Evolutionary conservation across 306 rosid genomes (phyloP).

Genomic region (Hylodesmum podocarpum): DNA sequence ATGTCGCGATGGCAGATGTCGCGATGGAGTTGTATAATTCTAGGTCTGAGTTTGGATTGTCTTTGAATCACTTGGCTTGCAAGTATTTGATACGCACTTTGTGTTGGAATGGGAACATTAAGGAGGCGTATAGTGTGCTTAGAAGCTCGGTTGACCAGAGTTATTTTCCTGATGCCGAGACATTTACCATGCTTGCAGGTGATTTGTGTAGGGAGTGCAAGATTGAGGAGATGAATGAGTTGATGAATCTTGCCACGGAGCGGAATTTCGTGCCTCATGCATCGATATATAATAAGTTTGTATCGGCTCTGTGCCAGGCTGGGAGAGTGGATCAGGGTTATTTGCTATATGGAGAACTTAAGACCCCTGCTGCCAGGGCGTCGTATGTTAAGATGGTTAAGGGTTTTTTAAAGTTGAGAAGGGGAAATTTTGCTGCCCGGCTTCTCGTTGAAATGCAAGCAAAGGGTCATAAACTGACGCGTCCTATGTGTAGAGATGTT

Average conservation of each 20-base stretch:
- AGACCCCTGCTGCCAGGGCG: conserved; percentile 21
- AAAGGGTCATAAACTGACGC: conserved; percentile 45
- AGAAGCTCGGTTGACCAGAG: conserved; percentile 41
- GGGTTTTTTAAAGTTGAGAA: conserved; percentile 45
- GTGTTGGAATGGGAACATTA: conserved; percentile 55
- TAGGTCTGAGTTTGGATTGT: conserved; percentile 54
- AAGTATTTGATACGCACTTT: conserved; percentile 69
- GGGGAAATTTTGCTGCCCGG: conserved; percentile 68
- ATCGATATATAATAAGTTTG: conserved; percentile 42
- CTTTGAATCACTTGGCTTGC: conserved; percentile 59
- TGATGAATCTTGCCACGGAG: conserved; percentile 56
- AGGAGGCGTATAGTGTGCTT: conserved; percentile 54
- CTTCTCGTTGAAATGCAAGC: conserved; percentile 81
- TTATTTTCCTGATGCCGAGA: conserved; percentile 50
- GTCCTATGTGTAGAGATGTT: conserved; percentile 43
- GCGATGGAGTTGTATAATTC: conserved; percentile 59
- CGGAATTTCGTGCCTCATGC: conserved; percentile 41
- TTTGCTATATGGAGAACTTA: conserved; percentile 51
- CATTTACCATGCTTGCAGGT: conserved; percentile 49
- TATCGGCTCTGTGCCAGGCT: conserved; percentile 57
- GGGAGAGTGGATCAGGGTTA: conserved; percentile 62
- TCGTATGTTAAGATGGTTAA: conserved; percentile 55
- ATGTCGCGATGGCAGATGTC: conserved; percentile 53
- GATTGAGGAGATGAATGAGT: conserved; percentile 73
- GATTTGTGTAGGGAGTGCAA: conserved; percentile 57